Evolutionary conservation across 805 yeast species (phyloP).

Genomic region (Candida cerambycidarum): DNA sequence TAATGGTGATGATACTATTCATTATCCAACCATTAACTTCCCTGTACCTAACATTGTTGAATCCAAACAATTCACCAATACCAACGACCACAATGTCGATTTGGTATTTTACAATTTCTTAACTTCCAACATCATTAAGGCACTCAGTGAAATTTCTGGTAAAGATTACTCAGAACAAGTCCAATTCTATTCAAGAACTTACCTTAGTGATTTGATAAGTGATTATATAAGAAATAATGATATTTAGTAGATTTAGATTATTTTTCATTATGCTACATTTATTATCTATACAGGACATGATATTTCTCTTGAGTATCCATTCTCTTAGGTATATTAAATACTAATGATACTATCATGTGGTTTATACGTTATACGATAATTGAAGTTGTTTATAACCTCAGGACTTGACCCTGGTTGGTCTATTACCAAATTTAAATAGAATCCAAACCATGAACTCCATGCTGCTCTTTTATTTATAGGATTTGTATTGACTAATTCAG

Average conservation of each 20-base stretch:
- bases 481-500: slow-evolving; percentile 43
- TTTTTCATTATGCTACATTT: neutral
- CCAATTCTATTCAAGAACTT: slow-evolving; percentile 29
- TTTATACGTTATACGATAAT: slow-evolving; percentile 64
- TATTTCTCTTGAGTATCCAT: too few relatives aligned
- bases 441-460: slow-evolving; percentile 75
- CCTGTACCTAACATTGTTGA: slow-evolving; percentile 80
- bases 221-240: slow-evolving; percentile 24
- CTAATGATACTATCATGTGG: slow-evolving; percentile 52
- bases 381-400: slow-evolving; percentile 57
- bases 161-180: slow-evolving; percentile 15
- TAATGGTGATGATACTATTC: slow-evolving; percentile 82
- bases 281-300: neutral
- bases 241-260: too few relatives aligned
- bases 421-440: slow-evolving; percentile 55
- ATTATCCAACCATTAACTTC: slow-evolving; percentile 58
- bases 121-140: slow-evolving; percentile 32
- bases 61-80: slow-evolving; percentile 34
- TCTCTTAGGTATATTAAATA: slow-evolving; percentile 7
- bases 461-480: slow-evolving; percentile 38
- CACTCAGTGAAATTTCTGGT: slow-evolving; percentile 29
- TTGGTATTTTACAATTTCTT: slow-evolving; percentile 81
- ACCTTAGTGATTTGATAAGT: slow-evolving; percentile 34
- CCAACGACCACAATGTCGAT: slow-evolving; percentile 46
- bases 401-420: slow-evolving; percentile 33